These are phyloP conservation scores for Linderniella brevidens DNA, from an alignment of 257 asterid species.

Conservation along the genomic window DNA sequence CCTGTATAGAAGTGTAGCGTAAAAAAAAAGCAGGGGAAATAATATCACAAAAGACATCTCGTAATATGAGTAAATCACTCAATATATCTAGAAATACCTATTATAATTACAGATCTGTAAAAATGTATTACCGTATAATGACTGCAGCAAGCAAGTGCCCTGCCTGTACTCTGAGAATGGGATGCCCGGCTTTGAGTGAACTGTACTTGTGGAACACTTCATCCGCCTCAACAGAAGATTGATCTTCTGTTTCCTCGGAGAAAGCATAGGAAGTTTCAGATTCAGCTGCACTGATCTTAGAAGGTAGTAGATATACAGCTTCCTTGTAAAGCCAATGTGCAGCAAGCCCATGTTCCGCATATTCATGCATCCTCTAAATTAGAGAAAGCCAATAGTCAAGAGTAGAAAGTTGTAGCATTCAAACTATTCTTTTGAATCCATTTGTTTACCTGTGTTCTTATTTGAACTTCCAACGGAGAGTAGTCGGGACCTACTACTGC, in stretches of 20 bases:
- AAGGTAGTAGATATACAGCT: constrained; percentile 45
- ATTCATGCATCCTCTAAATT: constrained; percentile 80
- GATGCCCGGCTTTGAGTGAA: constrained; percentile 77
- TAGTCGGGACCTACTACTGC: constrained; percentile 92
- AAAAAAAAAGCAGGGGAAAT: too few species aligned
- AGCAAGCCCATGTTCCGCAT: constrained; percentile 95
- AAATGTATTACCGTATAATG: constrained; percentile 46
- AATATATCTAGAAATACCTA: too few species aligned
- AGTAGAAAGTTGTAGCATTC: not conserved
- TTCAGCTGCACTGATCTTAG: constrained; percentile 25
- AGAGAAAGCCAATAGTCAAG: not conserved
- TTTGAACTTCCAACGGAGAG: constrained; percentile 87
- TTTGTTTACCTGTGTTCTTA: constrained; percentile 56
- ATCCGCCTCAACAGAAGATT: constrained; percentile 34
- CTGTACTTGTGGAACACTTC: constrained; percentile 27
- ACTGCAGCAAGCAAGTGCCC: constrained; percentile 93
- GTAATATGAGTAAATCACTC: too few species aligned
- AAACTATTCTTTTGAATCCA: not conserved
- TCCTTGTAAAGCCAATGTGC: constrained; percentile 99
- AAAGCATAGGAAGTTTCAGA: constrained; percentile 32
- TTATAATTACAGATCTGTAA: not conserved
- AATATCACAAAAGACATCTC: too few species aligned
- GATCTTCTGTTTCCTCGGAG: constrained; percentile 39
- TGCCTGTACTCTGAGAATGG: constrained; percentile 92
- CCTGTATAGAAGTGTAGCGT: too few species aligned